Evolutionary conservation across 495 filamentous ascomycete species (phyloP).

Genomic region (Parathielavia hyrcaniae): DNA sequence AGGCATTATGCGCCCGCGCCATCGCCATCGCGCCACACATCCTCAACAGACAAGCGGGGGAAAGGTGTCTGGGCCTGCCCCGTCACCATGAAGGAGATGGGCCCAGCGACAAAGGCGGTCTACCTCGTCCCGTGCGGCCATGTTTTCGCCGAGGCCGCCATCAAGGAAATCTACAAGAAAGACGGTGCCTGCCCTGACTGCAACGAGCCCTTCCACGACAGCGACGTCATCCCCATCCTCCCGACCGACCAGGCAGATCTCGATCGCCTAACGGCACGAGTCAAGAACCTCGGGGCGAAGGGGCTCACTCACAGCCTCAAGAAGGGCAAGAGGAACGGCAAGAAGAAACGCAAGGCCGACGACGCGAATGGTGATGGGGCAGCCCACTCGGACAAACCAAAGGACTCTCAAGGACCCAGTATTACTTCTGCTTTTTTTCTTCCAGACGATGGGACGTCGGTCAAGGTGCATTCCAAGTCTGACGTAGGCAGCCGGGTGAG

Average conservation of each 20-base stretch:
- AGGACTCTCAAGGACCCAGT: conserved; percentile 7
- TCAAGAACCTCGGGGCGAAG: conserved; percentile 57
- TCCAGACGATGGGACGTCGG: conserved; percentile 14
- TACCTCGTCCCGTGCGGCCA: conserved; percentile 95
- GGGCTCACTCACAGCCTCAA: conserved; percentile 84
- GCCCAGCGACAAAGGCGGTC: conserved; percentile 69
- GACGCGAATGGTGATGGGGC: conserved; percentile 31
- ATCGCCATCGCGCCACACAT: too few relatives aligned
- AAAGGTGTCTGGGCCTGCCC: conserved; percentile 71
- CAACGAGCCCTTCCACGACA: conserved; percentile 61
- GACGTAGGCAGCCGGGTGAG: conserved; percentile 35
- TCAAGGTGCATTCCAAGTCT: conserved; percentile 7
- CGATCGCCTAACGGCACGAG: conserved; percentile 56
- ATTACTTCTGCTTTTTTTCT: too few relatives aligned
- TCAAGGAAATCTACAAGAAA: conserved; percentile 59
- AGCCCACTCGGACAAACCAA: conserved; percentile 27
- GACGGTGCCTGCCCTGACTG: conserved; percentile 56
- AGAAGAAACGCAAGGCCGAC: conserved; percentile 49
- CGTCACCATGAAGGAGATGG: conserved; percentile 78
- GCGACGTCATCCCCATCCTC: conserved; percentile 80
- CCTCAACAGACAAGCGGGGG: conserved; percentile 34
- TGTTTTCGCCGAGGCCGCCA: conserved; percentile 78
- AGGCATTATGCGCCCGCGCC: conserved; percentile 47
- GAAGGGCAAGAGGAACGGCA: conserved; percentile 76
- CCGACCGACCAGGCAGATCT: conserved; percentile 66